Conservation (phyloP, 1,139 yeast genomes). For the Scheffersomyces segobiensis region DNA sequence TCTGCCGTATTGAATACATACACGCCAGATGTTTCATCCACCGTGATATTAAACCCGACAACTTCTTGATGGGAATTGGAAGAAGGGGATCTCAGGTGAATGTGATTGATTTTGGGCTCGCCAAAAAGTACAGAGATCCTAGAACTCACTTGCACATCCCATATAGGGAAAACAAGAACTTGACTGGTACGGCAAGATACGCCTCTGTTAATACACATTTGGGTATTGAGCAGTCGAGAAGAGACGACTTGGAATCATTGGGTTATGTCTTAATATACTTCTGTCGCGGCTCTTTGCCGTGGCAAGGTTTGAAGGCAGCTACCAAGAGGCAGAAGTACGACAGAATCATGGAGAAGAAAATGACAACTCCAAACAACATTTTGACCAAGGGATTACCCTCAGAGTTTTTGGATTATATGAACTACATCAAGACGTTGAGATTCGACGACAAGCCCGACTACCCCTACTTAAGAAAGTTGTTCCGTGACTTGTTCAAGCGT, state of each 20-base stretch:
- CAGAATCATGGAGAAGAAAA: conserved; percentile 93
- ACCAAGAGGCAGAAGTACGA: conserved; percentile 97
- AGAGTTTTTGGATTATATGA: conserved; percentile 86
- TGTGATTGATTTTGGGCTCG: conserved; percentile 95
- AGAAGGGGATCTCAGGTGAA: conserved; percentile 93
- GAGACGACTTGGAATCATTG: conserved; percentile 94
- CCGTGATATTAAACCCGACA: conserved; percentile 92
- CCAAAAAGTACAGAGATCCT: conserved; percentile 94
- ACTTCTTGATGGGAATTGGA: conserved; percentile 95
- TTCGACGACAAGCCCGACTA: conserved; percentile 98
- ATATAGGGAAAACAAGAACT: conserved; percentile 91
- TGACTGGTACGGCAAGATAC: conserved; percentile 97
- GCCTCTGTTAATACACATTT: conserved; percentile 94
- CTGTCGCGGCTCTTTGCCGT: conserved; percentile 92
- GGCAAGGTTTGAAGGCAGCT: conserved; percentile 98
- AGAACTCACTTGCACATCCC: conserved; percentile 95
- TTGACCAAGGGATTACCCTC: conserved; percentile 89
- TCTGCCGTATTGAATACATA: conserved; percentile 91
- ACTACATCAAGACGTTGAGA: conserved; percentile 84
- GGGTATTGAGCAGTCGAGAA: conserved; percentile 94
- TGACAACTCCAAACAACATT: conserved; percentile 87
- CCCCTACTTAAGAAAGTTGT: conserved; percentile 80
- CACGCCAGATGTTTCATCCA: conserved; percentile 96
- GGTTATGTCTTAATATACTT: conserved; percentile 95
- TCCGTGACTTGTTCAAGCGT: conserved; percentile 85